phyloP scores from a whole-genome alignment of 305 asterid genomes.

The Plantago rigida region DNA sequence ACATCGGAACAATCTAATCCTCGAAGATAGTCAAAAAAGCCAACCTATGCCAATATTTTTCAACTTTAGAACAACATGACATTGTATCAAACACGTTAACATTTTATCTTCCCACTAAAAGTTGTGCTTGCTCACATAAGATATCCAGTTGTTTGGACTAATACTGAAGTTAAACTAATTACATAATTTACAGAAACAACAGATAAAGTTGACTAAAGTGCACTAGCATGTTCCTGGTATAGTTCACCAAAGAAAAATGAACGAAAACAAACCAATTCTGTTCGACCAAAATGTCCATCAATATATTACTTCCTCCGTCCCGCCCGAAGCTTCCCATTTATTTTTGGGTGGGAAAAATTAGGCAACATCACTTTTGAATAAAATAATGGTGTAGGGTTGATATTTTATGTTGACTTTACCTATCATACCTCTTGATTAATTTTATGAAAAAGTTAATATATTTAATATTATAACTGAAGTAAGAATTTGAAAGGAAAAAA shows the following conservation, averaged over 20 bases:
- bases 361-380: too few relatives aligned
- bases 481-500: too few relatives aligned
- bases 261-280: neutral
- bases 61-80: conserved; percentile 18
- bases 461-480: too few relatives aligned
- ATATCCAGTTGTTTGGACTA: conserved; percentile 14
- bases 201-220: neutral
- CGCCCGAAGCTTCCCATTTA: too few relatives aligned
- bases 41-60: conserved; percentile 39
- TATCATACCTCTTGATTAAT: too few relatives aligned
- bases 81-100: conserved; percentile 1
- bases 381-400: too few relatives aligned
- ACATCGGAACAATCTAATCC: conserved; percentile 75
- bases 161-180: neutral
- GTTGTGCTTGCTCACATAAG: neutral
- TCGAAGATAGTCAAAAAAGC: conserved; percentile 75
- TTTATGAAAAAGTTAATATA: too few relatives aligned
- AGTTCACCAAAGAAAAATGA: neutral
- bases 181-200: neutral
- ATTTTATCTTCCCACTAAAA: neutral
- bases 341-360: too few relatives aligned
- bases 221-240: neutral
- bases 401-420: too few relatives aligned
- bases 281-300: neutral
- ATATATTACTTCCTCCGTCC: neutral